A percentile compares a stretch with the other conserved stretches of the same genome.
phyloP scores from a whole-genome alignment of 2,329 filamentous ascomycete genomes.

The Xylariaceae sp. region DNA sequence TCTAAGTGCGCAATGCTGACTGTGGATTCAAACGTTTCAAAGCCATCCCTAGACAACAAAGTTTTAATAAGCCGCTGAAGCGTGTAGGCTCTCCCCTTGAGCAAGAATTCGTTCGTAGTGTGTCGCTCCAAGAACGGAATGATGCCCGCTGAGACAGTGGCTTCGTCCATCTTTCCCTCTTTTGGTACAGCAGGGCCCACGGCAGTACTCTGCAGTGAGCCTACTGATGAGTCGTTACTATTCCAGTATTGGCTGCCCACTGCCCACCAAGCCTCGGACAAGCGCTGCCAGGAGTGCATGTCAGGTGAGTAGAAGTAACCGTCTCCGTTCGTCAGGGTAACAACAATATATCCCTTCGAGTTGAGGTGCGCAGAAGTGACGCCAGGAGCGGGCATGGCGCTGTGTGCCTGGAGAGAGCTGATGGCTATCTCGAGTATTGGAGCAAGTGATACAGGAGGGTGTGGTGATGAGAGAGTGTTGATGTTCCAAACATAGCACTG shows the following conservation, averaged over 20 bases:
- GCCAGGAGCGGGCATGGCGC: conserved; percentile 70
- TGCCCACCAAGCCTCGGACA: conserved; percentile 98
- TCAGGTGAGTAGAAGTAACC: conserved; percentile 83
- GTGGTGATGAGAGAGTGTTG: conserved; percentile 74
- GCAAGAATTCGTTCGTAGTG: conserved; percentile 86
- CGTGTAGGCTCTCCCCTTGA: conserved; percentile 88
- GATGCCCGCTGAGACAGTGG: conserved; percentile 79
- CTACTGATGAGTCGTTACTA: conserved; percentile 85
- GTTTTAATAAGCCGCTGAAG: conserved; percentile 88
- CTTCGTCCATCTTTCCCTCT: conserved; percentile 41
- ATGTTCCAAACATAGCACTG: conserved; percentile 94
- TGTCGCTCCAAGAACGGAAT: conserved; percentile 91
- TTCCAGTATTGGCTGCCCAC: conserved; percentile 99
- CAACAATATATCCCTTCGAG: conserved; percentile 75
- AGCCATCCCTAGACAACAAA: conserved; percentile 82
- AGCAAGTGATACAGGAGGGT: conserved; percentile 83
- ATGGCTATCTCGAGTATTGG: conserved; percentile 85
- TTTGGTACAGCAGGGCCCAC: conserved; percentile 52
- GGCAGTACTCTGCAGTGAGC: conserved; percentile 70
- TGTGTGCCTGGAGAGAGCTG: conserved; percentile 71
- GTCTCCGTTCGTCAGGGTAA: conserved; percentile 93
- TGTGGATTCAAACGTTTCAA: conserved; percentile 84
- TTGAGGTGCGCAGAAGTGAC: conserved; percentile 91
- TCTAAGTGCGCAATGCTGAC: conserved; percentile 94
- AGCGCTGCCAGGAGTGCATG: conserved; percentile 88